Base-by-base conservation (phyloP, 192 early-diverging fungal genomes). In the Coemansia sp. region DNA sequence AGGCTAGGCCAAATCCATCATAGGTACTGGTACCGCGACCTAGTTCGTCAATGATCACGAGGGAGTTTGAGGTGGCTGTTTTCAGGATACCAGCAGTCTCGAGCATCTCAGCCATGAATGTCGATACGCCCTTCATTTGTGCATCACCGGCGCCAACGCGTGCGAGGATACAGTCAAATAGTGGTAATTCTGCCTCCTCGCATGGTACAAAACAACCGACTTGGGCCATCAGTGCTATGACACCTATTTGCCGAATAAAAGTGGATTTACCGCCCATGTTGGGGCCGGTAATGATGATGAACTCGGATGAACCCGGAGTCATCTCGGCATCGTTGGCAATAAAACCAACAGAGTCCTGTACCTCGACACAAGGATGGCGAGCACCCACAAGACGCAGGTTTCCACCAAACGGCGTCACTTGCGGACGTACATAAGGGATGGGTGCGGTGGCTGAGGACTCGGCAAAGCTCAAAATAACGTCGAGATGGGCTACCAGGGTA, bases 251-350 rank as follows among this genome's bases (percentile, higher is more conserved):
- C 11, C 95, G 80, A 52, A 96, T 96, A 64, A 93, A 98, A 0
- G 95, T 98, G 7, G 91, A 94, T 64, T 98, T 98, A 33, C 95
- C 95, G 51, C 94, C 93, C 95, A 98, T 98, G 70, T 98, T 98
- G 13, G 95, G 95, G 0, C 95, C 95, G 0, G 93, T 95, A 39
- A 98, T 95, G 29, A 98, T 92, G 24, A 84, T 80, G 52, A 97
- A 95, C 56, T 86, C 84, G 4, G 76, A 78, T 19, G 71, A 75
- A 80, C 87, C 87, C 46, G 80, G 66, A 13, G 71, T 49, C 70
- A 98, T 72, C 28, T 71, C 74, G 1, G 91, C 91, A 64, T 96
- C 90, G 60, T 98, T 98, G 19, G 90, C 88, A 73, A 98, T 98
- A 65, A 97, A 95, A 5, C 85, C 80, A 27, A 94, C 87, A 50